Evolutionary conservation across 345 rosid species (phyloP).

Genomic region (Euphorbia lathyris): DNA sequence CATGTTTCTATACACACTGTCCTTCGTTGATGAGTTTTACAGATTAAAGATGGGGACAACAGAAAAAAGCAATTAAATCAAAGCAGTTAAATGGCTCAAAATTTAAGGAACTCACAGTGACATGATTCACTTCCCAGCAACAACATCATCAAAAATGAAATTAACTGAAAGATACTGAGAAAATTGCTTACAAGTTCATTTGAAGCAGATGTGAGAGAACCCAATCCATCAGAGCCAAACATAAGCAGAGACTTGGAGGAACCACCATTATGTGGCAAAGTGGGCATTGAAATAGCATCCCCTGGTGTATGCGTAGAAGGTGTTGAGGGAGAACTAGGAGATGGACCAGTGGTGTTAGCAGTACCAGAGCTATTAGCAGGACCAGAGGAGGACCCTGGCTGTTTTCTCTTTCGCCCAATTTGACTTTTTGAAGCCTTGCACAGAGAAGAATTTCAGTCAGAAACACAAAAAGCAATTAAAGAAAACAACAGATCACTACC

Average conservation of each 20-base stretch:
- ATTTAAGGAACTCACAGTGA: not conserved
- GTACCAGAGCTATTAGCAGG: slow-evolving; percentile 56
- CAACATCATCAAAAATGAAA: slow-evolving; percentile 3
- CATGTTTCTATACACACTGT: not conserved
- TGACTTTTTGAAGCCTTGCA: slow-evolving; percentile 50
- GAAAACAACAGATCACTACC: not conserved
- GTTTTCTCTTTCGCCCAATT: slow-evolving; percentile 50
- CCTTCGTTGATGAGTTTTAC: not conserved
- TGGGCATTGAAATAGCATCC: slow-evolving; percentile 45
- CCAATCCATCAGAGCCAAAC: slow-evolving; percentile 53
- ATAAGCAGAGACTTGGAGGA: slow-evolving; percentile 51
- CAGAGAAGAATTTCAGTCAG: slow-evolving; percentile 15
- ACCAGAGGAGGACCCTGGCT: slow-evolving; percentile 48
- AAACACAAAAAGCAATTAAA: not conserved
- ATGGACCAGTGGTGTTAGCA: slow-evolving; percentile 49
- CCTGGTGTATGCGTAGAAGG: slow-evolving; percentile 56
- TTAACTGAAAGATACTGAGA: not conserved
- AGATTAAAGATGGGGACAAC: not conserved
- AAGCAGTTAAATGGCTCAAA: not conserved
- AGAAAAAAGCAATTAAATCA: not conserved
- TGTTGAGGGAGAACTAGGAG: slow-evolving; percentile 56
- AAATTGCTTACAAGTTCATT: slow-evolving; percentile 43
- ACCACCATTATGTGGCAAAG: slow-evolving; percentile 41
- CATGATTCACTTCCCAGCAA: not conserved
- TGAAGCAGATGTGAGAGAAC: slow-evolving; percentile 42